Conservation (phyloP, 768 basidiomycete genomes). For the Psilocybe tampanensis region DNA sequence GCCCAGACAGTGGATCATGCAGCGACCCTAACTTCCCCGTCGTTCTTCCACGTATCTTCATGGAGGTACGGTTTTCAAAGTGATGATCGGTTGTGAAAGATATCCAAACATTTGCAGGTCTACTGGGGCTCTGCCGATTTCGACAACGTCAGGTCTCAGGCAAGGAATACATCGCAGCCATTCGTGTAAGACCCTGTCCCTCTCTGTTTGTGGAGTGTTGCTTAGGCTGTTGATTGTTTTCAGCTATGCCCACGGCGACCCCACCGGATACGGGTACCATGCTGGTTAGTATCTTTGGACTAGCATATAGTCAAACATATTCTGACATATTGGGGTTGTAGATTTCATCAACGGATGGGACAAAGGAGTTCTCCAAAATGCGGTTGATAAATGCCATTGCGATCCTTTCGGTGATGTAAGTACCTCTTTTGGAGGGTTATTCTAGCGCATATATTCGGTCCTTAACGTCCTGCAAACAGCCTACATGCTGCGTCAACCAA, state of each 20-base stretch:
- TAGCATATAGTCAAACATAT: neutral
- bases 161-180: conserved; percentile 50
- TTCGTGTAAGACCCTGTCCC: conserved; percentile 44
- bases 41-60: conserved; percentile 50
- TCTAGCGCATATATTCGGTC: conserved; percentile 9
- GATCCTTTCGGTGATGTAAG: conserved; percentile 45
- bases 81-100: neutral
- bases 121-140: conserved; percentile 46
- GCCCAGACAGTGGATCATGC: conserved; percentile 52
- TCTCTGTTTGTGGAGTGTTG: neutral
- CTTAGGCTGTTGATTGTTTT: neutral
- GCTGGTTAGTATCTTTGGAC: conserved; percentile 38
- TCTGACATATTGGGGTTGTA: conserved; percentile 9
- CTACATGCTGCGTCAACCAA: conserved; percentile 46
- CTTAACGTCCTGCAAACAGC: conserved; percentile 17
- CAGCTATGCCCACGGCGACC: conserved; percentile 57
- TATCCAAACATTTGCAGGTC: conserved; percentile 28
- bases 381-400: conserved; percentile 56
- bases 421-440: neutral
- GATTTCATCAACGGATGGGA: conserved; percentile 70
- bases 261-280: conserved; percentile 64
- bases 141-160: conserved; percentile 37
- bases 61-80: conserved; percentile 39
- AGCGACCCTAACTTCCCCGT: conserved; percentile 47
- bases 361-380: conserved; percentile 50